Conservation (phyloP, 1,284 basidiomycete genomes). For the Sphaerobolus stellatus region DNA sequence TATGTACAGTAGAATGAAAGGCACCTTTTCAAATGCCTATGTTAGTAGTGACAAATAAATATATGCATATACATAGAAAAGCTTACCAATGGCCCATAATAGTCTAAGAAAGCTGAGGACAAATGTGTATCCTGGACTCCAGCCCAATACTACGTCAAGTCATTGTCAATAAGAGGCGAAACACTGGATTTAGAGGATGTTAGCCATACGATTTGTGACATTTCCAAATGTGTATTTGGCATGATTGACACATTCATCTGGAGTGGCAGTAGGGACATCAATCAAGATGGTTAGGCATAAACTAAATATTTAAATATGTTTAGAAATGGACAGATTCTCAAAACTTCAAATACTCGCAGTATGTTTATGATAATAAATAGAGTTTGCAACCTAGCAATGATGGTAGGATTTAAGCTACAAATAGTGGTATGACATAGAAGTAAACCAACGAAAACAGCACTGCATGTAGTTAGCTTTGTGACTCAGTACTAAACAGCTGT, state of each 20-base stretch:
- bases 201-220: too few species aligned
- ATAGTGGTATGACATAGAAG: conserved; percentile 34
- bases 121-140: conserved; percentile 48
- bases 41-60: too few species aligned
- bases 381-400: conserved; percentile 33
- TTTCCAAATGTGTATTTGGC: conserved; percentile 40
- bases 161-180: too few species aligned
- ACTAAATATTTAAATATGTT: conserved; percentile 33
- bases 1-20: conserved; percentile 47
- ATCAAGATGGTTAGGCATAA: conserved; percentile 45
- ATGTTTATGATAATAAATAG: too few species aligned
- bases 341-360: too few species aligned
- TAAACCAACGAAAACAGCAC: conserved; percentile 31
- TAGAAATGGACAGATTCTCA: too few species aligned
- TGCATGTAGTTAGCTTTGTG: too few species aligned
- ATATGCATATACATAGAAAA: too few species aligned
- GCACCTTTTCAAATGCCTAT: conserved; percentile 26
- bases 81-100: conserved; percentile 47
- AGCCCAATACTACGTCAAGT: conserved; percentile 44
- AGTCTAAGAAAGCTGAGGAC: conserved; percentile 50
- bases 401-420: conserved; percentile 42
- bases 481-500: too few species aligned
- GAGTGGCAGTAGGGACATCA: conserved; percentile 45
- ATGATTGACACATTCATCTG: conserved; percentile 40
- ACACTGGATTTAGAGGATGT: too few species aligned